Evolutionary conservation across 2,329 filamentous ascomycete species (phyloP), one percentile per base, ranked within the genome.

Genomic region (Leptographium wingfieldii): DNA sequence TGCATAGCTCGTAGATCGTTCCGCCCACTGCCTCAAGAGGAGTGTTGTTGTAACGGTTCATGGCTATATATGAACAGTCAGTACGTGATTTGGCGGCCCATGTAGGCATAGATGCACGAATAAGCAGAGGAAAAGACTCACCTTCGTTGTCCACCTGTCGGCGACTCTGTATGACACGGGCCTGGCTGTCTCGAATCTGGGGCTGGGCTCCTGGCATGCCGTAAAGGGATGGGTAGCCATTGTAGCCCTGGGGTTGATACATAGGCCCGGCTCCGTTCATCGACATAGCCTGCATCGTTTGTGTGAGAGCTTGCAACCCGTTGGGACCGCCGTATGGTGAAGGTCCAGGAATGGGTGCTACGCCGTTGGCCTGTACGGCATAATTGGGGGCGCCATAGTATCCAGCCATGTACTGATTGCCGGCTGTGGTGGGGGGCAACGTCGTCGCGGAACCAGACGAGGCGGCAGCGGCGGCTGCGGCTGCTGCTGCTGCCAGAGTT

Each of bases 1-100:
- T 97, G 81, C 92, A 97, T 43, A 96, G 78, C 57, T 84, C 81
- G 72, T 96, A 95, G 68, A 99, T 90, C 67, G 91, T 87, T 56
- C 91, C 90, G 43, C 81, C 80, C 67, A 94, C 86, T 40, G 86
- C 82, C 70, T 96, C 90, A 27, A 97, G 78, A 16, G 89, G 84
- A 69, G 89, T 82, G 70, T 94, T 92, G 66, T 88, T 84, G 74
- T 90, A 96, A 62, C 90, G 88, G 67, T 87, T 88, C 77, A 88
- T 88, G 66, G 77, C 82, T 57, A 12, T 22, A 9, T 19, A 40
- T 31, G 22, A 14, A 25, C 22, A 40, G 38, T 40, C 38, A 40
- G 38, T 40, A 40, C 38, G 16, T 40, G 38, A 3, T 10, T 33
- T 29, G 48, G 2, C 3, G n/a, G 12, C 22, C 11, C 48, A 25